Base-by-base conservation (phyloP, 2,329 filamentous ascomycete species). In the Cladosporium sp. region DNA sequence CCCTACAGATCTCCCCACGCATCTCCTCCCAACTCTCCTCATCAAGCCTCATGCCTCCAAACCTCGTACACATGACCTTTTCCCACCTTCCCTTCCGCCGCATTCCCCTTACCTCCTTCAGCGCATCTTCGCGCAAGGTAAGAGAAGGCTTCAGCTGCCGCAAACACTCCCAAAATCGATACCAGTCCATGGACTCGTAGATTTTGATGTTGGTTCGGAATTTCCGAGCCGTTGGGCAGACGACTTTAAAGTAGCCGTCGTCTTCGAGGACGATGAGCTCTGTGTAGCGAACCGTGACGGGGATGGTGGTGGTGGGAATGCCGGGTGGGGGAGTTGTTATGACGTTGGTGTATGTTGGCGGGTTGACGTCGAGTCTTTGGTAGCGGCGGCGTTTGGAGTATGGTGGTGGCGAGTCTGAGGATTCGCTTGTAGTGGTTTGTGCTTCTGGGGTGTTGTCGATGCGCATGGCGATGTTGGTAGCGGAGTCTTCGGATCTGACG, bases 261-360 rank as follows among this genome's bases (percentile, higher is more conserved):
- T 54, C 59, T 54, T 63, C 59, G 23, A 63, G 49, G 23, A 63
- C 34, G 23, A 63, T 11, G 16, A 25, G 53, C 25, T 63, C 59
- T 8, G 49, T 63, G 59, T 63, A 63, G 13, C 59, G 59, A 4
- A 63, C 11, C 0, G 59, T 63, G 32, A 63, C 23, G 13, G 48
- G 59, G 32, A 63, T 30, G 32, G 48, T 26, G 23, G 34, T 39
- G 5, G 34, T 54, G 14, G 18, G 2, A 2, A 28, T 32, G 34
- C 59, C 59, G 18, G 59, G 49, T 1, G 59, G 59, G 21, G 49
- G 48, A 6, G 49, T 43, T 4, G 23, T 28, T 21, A 60, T 49
- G 23, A 63, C 32, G 18, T 25, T 23, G 32, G 21, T 21, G 23
- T 63, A 63, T 8, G 59, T 30, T 28, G 59, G 59, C 18, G 59